Percentiles rank a stretch among this genome's conserved stretches.
Evolutionary conservation across 345 rosid genomes (phyloP).

Genomic region (Gossypium thurberi): DNA sequence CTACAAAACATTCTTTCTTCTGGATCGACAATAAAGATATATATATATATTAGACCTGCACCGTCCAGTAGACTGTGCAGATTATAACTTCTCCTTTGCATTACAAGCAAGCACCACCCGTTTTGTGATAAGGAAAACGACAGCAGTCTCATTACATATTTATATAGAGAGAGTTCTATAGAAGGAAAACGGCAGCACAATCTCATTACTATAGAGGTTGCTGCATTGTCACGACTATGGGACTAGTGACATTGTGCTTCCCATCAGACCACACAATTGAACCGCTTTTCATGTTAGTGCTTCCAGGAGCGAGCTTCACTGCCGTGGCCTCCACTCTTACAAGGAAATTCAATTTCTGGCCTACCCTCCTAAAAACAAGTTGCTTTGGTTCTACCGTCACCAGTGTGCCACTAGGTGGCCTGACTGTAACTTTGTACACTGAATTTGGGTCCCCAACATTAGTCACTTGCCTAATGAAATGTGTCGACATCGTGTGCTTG

Average conservation of each 20-base stretch:
- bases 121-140: slow-evolving; percentile 33
- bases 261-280: slow-evolving; percentile 80
- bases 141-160: slow-evolving; percentile 18
- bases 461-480: slow-evolving; percentile 75
- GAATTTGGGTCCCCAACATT: slow-evolving; percentile 66
- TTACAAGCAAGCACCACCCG: slow-evolving; percentile 15
- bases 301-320: slow-evolving; percentile 48
- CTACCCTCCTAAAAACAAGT: slow-evolving; percentile 51
- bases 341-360: slow-evolving; percentile 68
- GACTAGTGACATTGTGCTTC: slow-evolving; percentile 71
- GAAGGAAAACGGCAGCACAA: slow-evolving; percentile 27
- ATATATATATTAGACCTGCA: not conserved
- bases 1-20: not conserved
- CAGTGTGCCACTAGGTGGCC: slow-evolving; percentile 49
- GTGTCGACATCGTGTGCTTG: slow-evolving; percentile 48
- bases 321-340: slow-evolving; percentile 45
- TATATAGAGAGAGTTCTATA: not conserved
- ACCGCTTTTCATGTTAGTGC: slow-evolving; percentile 54
- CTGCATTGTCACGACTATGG: slow-evolving; percentile 82
- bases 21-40: not conserved
- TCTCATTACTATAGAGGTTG: slow-evolving; percentile 57
- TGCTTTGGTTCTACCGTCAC: slow-evolving; percentile 61
- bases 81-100: not conserved
- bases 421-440: slow-evolving; percentile 40
- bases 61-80: not conserved